phyloP scores from a whole-genome alignment of 2,329 filamentous ascomycete genomes.

The Drechslera avenae region DNA sequence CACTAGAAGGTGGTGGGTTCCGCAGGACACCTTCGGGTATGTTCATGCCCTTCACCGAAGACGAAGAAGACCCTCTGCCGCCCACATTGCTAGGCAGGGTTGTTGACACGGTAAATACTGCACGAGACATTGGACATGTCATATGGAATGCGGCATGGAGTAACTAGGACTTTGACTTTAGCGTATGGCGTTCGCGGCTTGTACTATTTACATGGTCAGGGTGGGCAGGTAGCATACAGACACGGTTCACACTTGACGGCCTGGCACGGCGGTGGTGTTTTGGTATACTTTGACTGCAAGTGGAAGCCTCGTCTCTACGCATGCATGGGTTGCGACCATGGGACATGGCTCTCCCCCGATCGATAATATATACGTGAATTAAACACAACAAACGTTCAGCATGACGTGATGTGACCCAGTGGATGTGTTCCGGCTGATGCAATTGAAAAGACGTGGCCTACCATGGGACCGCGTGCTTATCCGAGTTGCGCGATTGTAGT shows the following conservation, averaged over 20 bases:
- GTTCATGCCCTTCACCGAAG: constrained; percentile 87
- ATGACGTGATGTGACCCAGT: not conserved
- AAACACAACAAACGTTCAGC: not conserved
- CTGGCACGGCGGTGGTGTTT: constrained; percentile 26
- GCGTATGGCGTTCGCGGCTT: constrained; percentile 32
- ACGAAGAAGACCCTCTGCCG: constrained; percentile 63
- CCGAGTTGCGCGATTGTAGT: not conserved
- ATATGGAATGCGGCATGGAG: constrained; percentile 71
- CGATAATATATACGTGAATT: constrained; percentile 27
- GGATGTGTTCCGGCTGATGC: no score
- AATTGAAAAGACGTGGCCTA: not conserved
- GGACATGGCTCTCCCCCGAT: constrained; percentile 17
- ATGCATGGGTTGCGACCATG: constrained; percentile 23
- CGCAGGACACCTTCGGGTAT: constrained; percentile 83
- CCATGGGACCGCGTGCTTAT: not conserved
- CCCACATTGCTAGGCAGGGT: constrained; percentile 76
- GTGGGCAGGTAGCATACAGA: constrained; percentile 23
- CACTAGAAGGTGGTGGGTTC: constrained; percentile 59
- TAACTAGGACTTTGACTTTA: constrained; percentile 42
- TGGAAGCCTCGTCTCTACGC: constrained; percentile 19
- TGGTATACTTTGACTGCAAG: constrained; percentile 17
- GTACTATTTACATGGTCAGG: constrained; percentile 26
- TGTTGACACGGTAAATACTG: constrained; percentile 75
- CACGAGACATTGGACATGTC: constrained; percentile 67
- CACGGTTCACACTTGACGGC: constrained; percentile 17